Evolutionary conservation across 345 rosid species (phyloP).

Genomic region (Viola odorata): DNA sequence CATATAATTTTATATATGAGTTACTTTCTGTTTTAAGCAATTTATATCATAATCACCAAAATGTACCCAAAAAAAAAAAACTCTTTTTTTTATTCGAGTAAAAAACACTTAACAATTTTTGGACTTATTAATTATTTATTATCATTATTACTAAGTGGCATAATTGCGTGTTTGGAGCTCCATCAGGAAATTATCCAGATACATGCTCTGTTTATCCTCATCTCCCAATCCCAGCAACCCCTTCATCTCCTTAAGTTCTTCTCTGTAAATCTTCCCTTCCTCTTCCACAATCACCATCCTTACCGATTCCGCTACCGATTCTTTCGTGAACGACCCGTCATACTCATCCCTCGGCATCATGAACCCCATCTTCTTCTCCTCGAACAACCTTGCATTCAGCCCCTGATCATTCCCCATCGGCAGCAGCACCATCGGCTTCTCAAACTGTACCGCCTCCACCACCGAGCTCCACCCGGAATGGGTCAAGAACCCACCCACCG

Average conservation of each 20-base stretch:
- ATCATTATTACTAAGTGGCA: too few relatives aligned
- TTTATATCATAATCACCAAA: too few relatives aligned
- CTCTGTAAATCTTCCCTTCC: constrained; percentile 13
- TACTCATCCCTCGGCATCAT: constrained; percentile 27
- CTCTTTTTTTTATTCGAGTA: too few relatives aligned
- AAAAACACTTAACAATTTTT: too few relatives aligned
- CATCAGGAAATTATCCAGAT: background rate
- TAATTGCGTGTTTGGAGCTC: too few relatives aligned
- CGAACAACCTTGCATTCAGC: constrained; percentile 33
- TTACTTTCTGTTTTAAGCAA: too few relatives aligned
- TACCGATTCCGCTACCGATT: constrained; percentile 33
- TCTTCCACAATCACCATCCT: constrained; percentile 31
- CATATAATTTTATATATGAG: too few relatives aligned
- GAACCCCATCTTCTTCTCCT: constrained; percentile 25
- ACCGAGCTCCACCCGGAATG: constrained; percentile 45
- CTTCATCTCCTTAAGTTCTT: constrained; percentile 6
- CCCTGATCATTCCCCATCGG: constrained; percentile 42
- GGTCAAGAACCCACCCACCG: constrained; percentile 40
- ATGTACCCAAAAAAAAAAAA: too few relatives aligned
- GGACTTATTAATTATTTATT: too few relatives aligned
- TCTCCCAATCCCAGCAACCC: background rate
- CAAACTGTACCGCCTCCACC: constrained; percentile 35
- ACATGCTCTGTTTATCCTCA: background rate
- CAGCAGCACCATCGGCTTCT: constrained; percentile 25
- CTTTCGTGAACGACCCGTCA: constrained; percentile 34